Base-by-base conservation (phyloP, 23 red algal species). In the Chondrus crispus region DNA sequence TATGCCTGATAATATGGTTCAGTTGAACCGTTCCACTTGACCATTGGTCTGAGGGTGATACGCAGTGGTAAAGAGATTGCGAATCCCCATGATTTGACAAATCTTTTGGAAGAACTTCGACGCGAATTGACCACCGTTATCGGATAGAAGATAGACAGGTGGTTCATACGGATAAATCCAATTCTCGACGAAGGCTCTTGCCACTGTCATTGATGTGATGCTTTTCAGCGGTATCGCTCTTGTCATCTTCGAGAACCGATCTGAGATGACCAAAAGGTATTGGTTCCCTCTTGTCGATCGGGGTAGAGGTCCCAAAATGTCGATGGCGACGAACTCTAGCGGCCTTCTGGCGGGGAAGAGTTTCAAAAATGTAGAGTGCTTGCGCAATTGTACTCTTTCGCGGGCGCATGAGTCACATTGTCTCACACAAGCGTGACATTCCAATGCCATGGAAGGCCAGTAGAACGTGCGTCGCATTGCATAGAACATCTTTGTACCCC, bases 21-120 rank as follows among this genome's bases (percentile, higher is more conserved):
- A n/a, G n/a, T n/a, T 70, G 45, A 76, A 88, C 22, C 84, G 7
- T 38, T 74, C 64, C 47, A 60, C 44, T 43, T 88, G 66, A 11
- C 84, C 84, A 62, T 88, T 88, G 22, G 84, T 76, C 38, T 88
- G 84, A 12, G 43, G 84, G 40, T 77, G 30, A 63, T 88, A 88
- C 4, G 68, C 66, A 9, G 70, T 88, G 4, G 41, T 76, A 63
- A 77, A 76, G 42, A 77, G n/a, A 41, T 88, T 62, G 46, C 68
- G 39, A 41, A 74, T 33, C 46, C 36, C 42, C 4, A 87, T 11
- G 2, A 51, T 19, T 32, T 20, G 47, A 69, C 83, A 71, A 12
- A 87, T 46, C 7, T 38, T 38, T 44, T 45, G 28, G 66, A 69
- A 87, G 62, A 87, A 87, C 83, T 87, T 72, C 40, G 22, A 22